These are phyloP conservation scores for Penicillium sp. DNA, from an alignment of 2,329 filamentous ascomycete genomes.

Conservation along the genomic window DNA sequence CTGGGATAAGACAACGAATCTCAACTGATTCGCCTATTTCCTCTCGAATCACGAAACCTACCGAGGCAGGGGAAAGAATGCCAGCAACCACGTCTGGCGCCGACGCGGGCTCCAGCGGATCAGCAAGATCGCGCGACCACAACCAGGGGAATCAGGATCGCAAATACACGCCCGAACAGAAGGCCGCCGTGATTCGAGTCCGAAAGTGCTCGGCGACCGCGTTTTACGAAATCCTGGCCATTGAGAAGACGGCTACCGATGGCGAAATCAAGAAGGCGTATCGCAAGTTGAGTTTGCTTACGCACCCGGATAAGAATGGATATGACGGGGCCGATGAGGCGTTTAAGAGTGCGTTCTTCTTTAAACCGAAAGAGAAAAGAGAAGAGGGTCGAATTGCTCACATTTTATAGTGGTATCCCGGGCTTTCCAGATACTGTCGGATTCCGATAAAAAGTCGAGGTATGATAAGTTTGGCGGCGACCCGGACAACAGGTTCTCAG, in stretches of 20 bases:
- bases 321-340: constrained; percentile 94
- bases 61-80: constrained; percentile 22
- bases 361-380: background rate
- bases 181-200: constrained; percentile 85
- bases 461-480: constrained; percentile 89
- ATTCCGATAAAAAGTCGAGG: constrained; percentile 86
- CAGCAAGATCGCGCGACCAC: constrained; percentile 44
- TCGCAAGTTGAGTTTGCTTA: constrained; percentile 86
- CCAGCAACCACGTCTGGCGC: constrained; percentile 45
- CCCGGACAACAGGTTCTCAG: constrained; percentile 79
- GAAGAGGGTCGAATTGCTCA: background rate
- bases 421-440: constrained; percentile 88
- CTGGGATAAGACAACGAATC: background rate
- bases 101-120: constrained; percentile 35
- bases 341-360: constrained; percentile 69
- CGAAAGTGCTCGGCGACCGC: constrained; percentile 77
- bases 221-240: constrained; percentile 89
- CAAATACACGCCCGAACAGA: constrained; percentile 82
- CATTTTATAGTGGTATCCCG: constrained; percentile 68
- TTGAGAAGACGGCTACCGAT: constrained; percentile 67
- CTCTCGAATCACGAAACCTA: background rate
- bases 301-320: constrained; percentile 98
- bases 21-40: no score
- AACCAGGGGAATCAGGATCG: constrained; percentile 50
- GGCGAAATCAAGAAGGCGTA: constrained; percentile 96